Evolutionary conservation across 75 land plant genomes (phyloP), one percentile per base, ranked within the genome.

Genomic region (Ceratopteris richardii): DNA sequence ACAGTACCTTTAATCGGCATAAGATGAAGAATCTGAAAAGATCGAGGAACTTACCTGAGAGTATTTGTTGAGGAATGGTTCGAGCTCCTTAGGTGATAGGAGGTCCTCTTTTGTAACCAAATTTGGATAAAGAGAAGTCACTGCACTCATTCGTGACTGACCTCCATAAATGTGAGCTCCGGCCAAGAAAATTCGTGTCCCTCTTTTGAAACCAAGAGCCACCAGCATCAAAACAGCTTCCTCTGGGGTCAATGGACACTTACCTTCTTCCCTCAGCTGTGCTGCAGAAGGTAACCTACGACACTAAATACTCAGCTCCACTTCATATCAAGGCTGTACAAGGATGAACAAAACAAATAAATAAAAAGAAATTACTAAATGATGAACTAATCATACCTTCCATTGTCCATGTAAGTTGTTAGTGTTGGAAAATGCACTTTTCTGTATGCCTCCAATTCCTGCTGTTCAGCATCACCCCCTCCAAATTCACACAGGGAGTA

Each of bases 401-500:
- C 65, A 29, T 53, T 69, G 36, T 80, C 80, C 62, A 68, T 65
- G 10, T 77, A 68, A 20, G 52, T 67, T 11, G 76, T 52, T 50
- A 94, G 62, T 37, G 75, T 68, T 40, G 99, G 96, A 46, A 95
- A 90, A 70, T 95, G 97, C 11, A 73, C 66, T 26, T 62, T 80
- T 16, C 96, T 66, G 65, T 82, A 90, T 29, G 83, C 88, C 62
- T 87, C 81, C 33, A 95, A 60, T 60, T 95, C 88, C 28, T 62
- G 61, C 62, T 60, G 76, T 53, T 90, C 91, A 28, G 69, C 71
- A 22, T 82, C 90, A 19, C 88, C 99, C 54, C 99, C 99, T 58
- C 96, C 96, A 84, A 86, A 94, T 33, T 95, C 87, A 64, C 99
- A 95, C 67, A 95, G 53, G 14, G 99, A 90, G 71, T 95, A 76